Base-by-base conservation (phyloP, 2,329 filamentous ascomycete species). In the Orbilia blumenaviensis region DNA sequence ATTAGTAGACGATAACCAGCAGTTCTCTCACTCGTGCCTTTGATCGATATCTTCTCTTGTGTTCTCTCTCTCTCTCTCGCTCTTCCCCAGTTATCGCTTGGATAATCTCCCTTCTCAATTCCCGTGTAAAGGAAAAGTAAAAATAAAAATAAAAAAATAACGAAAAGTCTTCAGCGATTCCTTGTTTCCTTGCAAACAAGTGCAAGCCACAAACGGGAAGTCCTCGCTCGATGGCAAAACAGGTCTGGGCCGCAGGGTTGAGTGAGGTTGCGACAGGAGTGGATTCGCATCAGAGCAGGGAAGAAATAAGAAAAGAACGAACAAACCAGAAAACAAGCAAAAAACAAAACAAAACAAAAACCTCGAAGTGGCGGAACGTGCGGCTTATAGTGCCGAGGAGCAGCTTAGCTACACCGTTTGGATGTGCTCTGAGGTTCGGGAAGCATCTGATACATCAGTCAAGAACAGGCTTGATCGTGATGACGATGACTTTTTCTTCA, bases 211-310 rank as follows among this genome's bases (percentile, higher is more conserved):
- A 76, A 76, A 76, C 72, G 72, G 72, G 72, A 61, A 76, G 72
- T 76, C 72, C 72, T 76, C 68, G 61, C 68, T 73, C 71, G 72
- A 76, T 76, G 72, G 72, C 72, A 76, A 76, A 76, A 76, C 71
- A 75, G 41, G 56, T 67, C 62, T 75, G 54, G 71, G 54, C 63
- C 62, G 63, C 71, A 76, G 71, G 66, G 66, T 71, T 62, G 52
- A 25, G 41, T 76, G 72, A 76, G 64, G 72, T 63, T 76, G 72
- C 72, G 71, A 75, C 71, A 67, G 63, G 64, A 61, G 64, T 69
- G 72, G 72, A 61, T 76, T 69, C n/a, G n/a, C n/a, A n/a, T n/a
- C 72, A 34, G 68, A 76, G 41, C 72, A 76, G 38, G 64, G 58
- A 76, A 69, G 36, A 44, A 63, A 61, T 27, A 56, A 34, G 46